Percentiles rank a stretch among this genome's conserved stretches.
These are phyloP conservation scores for Tetrahymena thermophila DNA, from an alignment of 73 alveolate genomes.

Conservation along the genomic window DNA sequence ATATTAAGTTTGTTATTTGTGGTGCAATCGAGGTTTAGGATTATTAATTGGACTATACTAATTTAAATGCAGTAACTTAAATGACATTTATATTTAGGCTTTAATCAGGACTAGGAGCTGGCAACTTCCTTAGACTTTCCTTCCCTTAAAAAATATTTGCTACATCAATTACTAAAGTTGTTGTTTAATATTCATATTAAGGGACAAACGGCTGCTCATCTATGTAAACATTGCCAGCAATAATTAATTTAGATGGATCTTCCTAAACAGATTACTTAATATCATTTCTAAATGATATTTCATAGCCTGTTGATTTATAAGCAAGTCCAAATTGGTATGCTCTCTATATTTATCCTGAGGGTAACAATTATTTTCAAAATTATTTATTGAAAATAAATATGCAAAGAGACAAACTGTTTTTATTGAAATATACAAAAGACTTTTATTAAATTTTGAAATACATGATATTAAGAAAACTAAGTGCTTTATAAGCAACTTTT, in stretches of 20 bases:
- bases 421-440: neutral
- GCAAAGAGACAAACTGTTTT: too few species aligned
- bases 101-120: neutral
- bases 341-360: neutral
- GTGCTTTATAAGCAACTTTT: too few species aligned
- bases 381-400: neutral
- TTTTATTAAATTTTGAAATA: too few species aligned
- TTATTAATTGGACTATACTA: neutral
- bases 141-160: neutral
- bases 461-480: too few species aligned
- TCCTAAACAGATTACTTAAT: neutral
- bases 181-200: neutral
- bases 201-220: neutral
- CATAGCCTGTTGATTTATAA: neutral
- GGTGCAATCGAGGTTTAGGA: neutral
- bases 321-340: conserved; percentile 1
- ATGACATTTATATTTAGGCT: neutral
- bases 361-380: neutral
- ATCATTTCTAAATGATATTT: neutral
- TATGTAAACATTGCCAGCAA: neutral
- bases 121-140: neutral
- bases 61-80: neutral
- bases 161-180: neutral
- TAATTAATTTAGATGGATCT: neutral
- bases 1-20: neutral